Evolutionary conservation across 345 rosid species (phyloP), one percentile per base, ranked within the genome.

Genomic region (Eucalyptus marginata): DNA sequence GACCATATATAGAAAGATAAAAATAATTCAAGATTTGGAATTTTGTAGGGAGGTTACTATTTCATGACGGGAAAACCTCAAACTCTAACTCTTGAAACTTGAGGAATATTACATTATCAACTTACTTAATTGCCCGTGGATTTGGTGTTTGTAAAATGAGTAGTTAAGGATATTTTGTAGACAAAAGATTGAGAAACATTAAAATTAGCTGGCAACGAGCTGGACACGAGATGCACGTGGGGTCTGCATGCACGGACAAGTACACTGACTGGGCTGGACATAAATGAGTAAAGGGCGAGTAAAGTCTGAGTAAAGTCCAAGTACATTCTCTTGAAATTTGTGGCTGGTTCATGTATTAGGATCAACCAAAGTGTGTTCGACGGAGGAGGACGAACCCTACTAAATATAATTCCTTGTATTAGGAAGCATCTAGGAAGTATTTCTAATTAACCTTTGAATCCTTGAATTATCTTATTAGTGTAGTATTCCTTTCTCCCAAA

Each of bases 241-340:
- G 64, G 10, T 5, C 3, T 25, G 64, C 64, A 58, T 58, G n/a
- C n/a, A 58, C n/a, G 31, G 64, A 58, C 64, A 24, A 58, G 64
- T 24, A 27, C 64, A 58, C 6, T 58, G 12, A 0, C 0, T 24
- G 31, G n/a, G n/a, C 8, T 59, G 1, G 15, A 25, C 66, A 66
- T 15, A 5, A 66, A 66, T 31, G 40, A 15, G 40, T 31, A 15
- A 31, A 66, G 10, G 10, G 3, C 7, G 18, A 68, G 80, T 14
- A 31, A 68, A 31, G 80, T 31, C 43, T 1, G 1, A 8, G 6
- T 68, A 68, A 4, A 8, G 4, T 68, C n/a, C n/a, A n/a, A n/a
- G n/a, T n/a, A n/a, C n/a, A n/a, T n/a, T n/a, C n/a, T n/a, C 80
- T 31, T 31, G 80, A 31, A 68, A 13, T 68, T n/a, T 68, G 6